Evolutionary conservation across 768 basidiomycete genomes (phyloP), one percentile per base, ranked within the genome.

Genomic region (Pisolithus albus): DNA sequence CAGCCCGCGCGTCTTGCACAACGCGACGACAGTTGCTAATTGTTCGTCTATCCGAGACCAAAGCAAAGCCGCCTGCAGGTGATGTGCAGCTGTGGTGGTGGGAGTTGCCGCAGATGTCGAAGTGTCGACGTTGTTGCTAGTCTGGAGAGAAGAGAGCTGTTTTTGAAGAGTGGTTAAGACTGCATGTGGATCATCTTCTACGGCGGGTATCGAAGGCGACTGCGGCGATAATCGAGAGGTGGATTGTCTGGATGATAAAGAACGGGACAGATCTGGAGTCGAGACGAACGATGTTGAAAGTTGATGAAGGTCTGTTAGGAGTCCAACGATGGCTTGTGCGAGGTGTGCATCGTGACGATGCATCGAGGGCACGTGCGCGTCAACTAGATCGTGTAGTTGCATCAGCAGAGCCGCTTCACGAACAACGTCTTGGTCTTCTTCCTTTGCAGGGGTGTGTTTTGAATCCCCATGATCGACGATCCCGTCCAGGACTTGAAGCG

Each of bases 1-100:
- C 18, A 18, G 9, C 4, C 77, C 73, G 18, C 82, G 81, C 51
- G 81, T 78, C 56, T 75, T 81, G 64, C 86, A 88, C 61, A 91
- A 73, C 3, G 76, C 66, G 0, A 83, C 73, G 15, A 92, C 79
- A 15, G 68, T 71, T 57, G 90, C 90, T 2, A 92, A 75, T 46
- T 90, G 79, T 47, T 80, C 75, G 57, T 90, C 88, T 28, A 92
- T 82, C 32, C 77, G 74, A 3, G 79, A 71, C 89, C 90, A 93
- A 0, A 93, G 69, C 11, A 90, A 71, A 0, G 84, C 76, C 1
- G 75, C 69, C 60, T 86, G 82, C 2, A 86, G 79, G 9, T 63
- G 73, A 34, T 75, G 70, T 11, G 72, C 71, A 3, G 81, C 81
- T 19, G 77, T 53, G 19, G 49, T 45, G 30, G 46, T 45, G n/a